Conservation (phyloP, 1,284 basidiomycete genomes). For the Polyporus tsugae region DNA sequence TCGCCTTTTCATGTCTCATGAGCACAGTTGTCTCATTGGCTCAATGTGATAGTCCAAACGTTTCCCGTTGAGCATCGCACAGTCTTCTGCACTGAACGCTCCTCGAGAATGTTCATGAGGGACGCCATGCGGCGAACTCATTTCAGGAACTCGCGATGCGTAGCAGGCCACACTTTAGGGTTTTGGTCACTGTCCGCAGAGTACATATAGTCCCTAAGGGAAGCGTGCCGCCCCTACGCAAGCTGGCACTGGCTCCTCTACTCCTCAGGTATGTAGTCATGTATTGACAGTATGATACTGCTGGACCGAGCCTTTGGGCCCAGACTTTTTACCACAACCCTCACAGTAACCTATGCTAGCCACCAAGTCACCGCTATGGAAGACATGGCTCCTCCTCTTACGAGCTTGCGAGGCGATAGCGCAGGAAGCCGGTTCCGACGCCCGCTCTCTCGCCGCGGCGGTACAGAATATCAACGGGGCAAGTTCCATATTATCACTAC, state of each 20-base stretch:
- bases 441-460: constrained; percentile 22
- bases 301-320: neutral
- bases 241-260: neutral
- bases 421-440: constrained; percentile 14
- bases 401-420: constrained; percentile 5
- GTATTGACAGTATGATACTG: neutral
- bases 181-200: neutral
- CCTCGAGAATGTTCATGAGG: neutral
- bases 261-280: neutral
- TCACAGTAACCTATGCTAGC: constrained; percentile 6
- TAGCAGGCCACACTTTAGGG: neutral
- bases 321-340: neutral
- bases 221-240: neutral
- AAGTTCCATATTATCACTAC: constrained; percentile 26
- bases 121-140: constrained; percentile 3
- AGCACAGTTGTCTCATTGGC: neutral
- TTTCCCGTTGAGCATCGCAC: neutral
- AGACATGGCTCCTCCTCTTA: constrained; percentile 19
- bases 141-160: neutral
- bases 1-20: neutral
- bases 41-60: neutral
- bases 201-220: constrained; percentile 4
- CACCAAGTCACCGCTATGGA: constrained; percentile 2
- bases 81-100: neutral
- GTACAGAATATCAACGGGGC: constrained; percentile 27